Conservation (phyloP, 2,329 filamentous ascomycete genomes). For the Phialophora tarda region DNA sequence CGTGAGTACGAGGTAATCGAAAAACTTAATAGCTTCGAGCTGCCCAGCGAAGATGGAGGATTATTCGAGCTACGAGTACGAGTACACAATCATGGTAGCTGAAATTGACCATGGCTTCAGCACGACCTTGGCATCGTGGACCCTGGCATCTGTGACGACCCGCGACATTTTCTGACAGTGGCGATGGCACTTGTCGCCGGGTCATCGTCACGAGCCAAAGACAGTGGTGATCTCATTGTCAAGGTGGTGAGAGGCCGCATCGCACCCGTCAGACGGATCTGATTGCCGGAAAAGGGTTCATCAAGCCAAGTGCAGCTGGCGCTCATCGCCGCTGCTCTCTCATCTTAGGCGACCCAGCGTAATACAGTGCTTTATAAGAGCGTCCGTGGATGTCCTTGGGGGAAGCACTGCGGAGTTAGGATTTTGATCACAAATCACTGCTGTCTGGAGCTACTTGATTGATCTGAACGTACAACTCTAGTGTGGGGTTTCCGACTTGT, state of each 20-base stretch:
- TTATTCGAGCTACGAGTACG: background rate
- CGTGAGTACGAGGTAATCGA: background rate
- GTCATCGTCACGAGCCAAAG: background rate
- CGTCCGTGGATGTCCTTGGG: background rate
- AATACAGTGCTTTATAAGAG: background rate
- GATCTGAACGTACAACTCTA: background rate
- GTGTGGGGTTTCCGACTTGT: constrained; percentile 20
- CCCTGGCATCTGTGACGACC: background rate
- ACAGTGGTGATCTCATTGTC: constrained; percentile 17
- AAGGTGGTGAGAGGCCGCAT: background rate
- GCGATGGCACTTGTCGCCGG: background rate
- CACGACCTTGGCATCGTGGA: background rate
- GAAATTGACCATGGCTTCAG: background rate
- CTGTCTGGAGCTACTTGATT: background rate
- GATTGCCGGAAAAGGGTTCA: constrained; percentile 11
- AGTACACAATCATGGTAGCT: background rate
- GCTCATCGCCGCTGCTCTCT: constrained; percentile 7
- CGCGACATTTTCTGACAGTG: background rate
- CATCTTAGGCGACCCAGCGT: background rate
- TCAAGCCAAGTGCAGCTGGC: background rate
- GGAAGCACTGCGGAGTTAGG: background rate
- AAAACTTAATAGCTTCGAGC: constrained; percentile 11
- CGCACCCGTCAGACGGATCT: constrained; percentile 8
- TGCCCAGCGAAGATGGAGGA: background rate
- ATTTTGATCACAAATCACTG: constrained; percentile 8